Base-by-base conservation (phyloP, 2,329 filamentous ascomycete genomes). In the Colletotrichum chlorophyti region DNA sequence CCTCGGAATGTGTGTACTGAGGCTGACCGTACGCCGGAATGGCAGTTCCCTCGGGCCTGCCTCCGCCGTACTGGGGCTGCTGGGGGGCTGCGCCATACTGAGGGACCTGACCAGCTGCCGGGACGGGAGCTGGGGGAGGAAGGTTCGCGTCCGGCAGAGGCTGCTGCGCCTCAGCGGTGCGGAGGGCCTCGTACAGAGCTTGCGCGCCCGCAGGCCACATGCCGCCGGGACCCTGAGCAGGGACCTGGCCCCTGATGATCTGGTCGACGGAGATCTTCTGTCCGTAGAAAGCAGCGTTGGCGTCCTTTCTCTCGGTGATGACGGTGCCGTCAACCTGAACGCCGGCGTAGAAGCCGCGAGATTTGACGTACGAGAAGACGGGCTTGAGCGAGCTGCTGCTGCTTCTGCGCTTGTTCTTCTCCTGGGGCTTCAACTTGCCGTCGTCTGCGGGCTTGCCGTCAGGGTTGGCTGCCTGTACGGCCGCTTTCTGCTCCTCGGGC, bases 301-400 rank as follows among this genome's bases (percentile, higher is more conserved):
- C 93, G 57, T 94, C 91, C n/a, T 85, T 88, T 47, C 93, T 85
- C 73, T 96, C 91, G 23, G 94, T 90, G 45, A 97, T 82, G 10
- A 96, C 84, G 0, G 92, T 96, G 23, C 93, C 93, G 68, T 97
- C 93, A 29, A 96, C 83, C 67, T 93, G 90, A 1, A 96, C 84
- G 26, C 92, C 92, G 1, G 91, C 93, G 68, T 96, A 97, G 65
- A 97, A 87, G 5, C 93, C 93, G 49, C 92, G 85, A 43, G 89
- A 93, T 76, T 96, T 97, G 75, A 97, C 85, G 71, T 97, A 97
- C 3, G 78, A 79, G 54, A 81, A 82, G n/a, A 82, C 79, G 3
- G 80, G 79, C 65, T 72, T 73, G 57, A 66, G 57, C 21, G 58
- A 67, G 29, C 21, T 64, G 57, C 45, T 64, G 53, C 50, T 64